Conservation (phyloP, 1,284 basidiomycete species). For the Heterobasidion parviporum region DNA sequence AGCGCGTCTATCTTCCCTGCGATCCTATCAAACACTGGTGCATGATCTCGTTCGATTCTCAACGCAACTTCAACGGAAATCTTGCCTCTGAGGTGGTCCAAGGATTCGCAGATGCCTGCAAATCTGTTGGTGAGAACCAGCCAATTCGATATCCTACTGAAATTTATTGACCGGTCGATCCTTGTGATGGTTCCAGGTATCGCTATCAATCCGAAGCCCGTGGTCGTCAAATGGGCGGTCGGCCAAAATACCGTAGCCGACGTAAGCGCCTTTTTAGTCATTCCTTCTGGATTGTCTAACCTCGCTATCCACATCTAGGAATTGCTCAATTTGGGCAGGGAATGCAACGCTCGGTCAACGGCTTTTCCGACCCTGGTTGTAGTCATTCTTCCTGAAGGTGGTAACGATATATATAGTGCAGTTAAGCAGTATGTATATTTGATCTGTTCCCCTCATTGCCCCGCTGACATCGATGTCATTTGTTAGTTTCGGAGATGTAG, state of each 20-base stretch:
- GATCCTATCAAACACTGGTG: constrained; percentile 43
- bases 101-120: constrained; percentile 38
- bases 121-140: constrained; percentile 43
- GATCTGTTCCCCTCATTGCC: not conserved
- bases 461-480: too few species aligned
- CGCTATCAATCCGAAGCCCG: constrained; percentile 29
- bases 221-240: constrained; percentile 41
- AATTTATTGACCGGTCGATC: too few species aligned
- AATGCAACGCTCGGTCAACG: constrained; percentile 29
- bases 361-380: constrained; percentile 50
- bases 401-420: constrained; percentile 64
- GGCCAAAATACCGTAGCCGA: constrained; percentile 44
- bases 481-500: constrained; percentile 60
- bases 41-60: constrained; percentile 55
- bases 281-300: not conserved
- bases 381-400: constrained; percentile 63
- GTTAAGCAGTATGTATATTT: constrained; percentile 57
- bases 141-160: too few species aligned
- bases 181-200: constrained; percentile 35
- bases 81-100: constrained; percentile 40
- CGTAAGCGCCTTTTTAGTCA: constrained; percentile 20
- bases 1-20: constrained; percentile 48
- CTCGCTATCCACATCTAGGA: constrained; percentile 24
- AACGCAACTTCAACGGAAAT: constrained; percentile 38
- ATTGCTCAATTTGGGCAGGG: constrained; percentile 37